A percentile compares a stretch with the other conserved stretches of the same genome.
These are phyloP conservation scores for Podospora comata DNA, from an alignment of 495 filamentous ascomycete genomes.

Conservation along the genomic window DNA sequence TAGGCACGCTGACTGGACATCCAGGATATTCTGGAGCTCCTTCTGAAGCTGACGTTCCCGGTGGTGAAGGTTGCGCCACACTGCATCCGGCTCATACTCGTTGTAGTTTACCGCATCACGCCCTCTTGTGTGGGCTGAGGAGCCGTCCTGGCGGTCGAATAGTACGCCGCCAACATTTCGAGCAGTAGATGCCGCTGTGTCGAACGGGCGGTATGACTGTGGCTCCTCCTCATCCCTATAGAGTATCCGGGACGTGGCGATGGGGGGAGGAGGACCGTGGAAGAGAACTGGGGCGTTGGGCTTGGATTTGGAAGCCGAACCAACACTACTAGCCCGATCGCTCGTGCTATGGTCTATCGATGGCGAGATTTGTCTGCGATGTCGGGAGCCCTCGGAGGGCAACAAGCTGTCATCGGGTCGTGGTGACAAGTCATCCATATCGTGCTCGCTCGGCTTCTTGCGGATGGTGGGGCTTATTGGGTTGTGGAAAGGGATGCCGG, in stretches of 20 bases:
- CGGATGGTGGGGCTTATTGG: conserved; percentile 24
- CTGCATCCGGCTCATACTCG: conserved; percentile 32
- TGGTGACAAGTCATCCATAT: conserved; percentile 43
- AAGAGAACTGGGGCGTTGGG: conserved; percentile 26
- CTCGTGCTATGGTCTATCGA: conserved; percentile 12
- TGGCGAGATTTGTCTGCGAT: conserved; percentile 3
- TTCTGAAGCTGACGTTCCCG: conserved; percentile 63
- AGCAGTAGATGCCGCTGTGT: conserved; percentile 19
- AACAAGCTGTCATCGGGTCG: conserved; percentile 38
- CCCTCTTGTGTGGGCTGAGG: conserved; percentile 11
- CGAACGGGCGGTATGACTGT: conserved; percentile 4
- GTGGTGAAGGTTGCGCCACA: conserved; percentile 38
- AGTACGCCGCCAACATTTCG: conserved; percentile 34
- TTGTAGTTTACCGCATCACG: conserved; percentile 5
- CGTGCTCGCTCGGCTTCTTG: conserved; percentile 42
- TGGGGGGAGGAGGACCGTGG: conserved; percentile 36
- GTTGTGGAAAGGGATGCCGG: conserved; percentile 31
- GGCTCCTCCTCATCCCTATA: conserved; percentile 34
- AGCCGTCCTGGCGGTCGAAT: conserved; percentile 27
- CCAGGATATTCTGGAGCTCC: conserved; percentile 75
- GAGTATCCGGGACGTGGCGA: conserved; percentile 29
- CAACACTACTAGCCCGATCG: conserved; percentile 21
- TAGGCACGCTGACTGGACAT: conserved; percentile 79
- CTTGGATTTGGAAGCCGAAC: conserved; percentile 26
- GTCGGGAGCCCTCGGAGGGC: conserved; percentile 10